Conservation (phyloP, 2,329 filamentous ascomycete species). For the Grosmannia serpens region DNA sequence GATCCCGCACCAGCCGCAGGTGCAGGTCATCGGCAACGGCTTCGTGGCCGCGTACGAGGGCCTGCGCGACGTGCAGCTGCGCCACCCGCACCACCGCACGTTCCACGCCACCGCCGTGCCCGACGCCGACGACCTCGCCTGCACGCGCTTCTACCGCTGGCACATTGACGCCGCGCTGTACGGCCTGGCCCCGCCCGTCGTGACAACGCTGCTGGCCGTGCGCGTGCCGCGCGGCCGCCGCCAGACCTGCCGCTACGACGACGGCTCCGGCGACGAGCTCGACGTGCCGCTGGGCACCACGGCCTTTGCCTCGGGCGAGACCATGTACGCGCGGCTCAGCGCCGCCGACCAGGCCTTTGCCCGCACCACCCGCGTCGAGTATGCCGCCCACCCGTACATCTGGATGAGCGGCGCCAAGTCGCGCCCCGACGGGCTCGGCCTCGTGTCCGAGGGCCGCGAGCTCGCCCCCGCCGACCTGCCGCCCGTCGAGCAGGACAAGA, state of each 20-base stretch:
- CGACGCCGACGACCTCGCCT: constrained; percentile 34
- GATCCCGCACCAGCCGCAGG: constrained; percentile 66
- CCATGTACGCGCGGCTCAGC: constrained; percentile 57
- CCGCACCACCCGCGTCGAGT: constrained; percentile 56
- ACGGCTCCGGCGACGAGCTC: constrained; percentile 54
- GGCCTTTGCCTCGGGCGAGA: constrained; percentile 60
- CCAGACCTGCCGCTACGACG: constrained; percentile 56
- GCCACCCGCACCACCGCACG: constrained; percentile 66
- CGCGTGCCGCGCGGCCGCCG: constrained; percentile 48
- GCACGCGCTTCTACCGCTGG: constrained; percentile 60
- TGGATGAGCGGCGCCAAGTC: constrained; percentile 66
- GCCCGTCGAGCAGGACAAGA: constrained; percentile 50
- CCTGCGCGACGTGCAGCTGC: constrained; percentile 52
- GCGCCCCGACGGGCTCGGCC: constrained; percentile 57
- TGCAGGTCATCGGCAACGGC: constrained; percentile 72
- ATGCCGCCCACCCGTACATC: constrained; percentile 69
- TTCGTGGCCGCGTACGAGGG: constrained; percentile 59
- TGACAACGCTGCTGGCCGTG: constrained; percentile 64
- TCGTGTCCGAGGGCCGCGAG: constrained; percentile 45
- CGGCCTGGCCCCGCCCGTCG: constrained; percentile 60
- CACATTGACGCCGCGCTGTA: constrained; percentile 73
- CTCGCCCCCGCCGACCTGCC: constrained; percentile 49
- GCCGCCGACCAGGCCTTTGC: constrained; percentile 56
- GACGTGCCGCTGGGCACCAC: constrained; percentile 64
- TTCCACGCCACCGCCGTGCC: constrained; percentile 60